Percentiles rank a stretch among this genome's conserved stretches.
These are phyloP conservation scores for Geranomyces variabilis DNA, from an alignment of 192 early-diverging fungal genomes.

Conservation along the genomic window DNA sequence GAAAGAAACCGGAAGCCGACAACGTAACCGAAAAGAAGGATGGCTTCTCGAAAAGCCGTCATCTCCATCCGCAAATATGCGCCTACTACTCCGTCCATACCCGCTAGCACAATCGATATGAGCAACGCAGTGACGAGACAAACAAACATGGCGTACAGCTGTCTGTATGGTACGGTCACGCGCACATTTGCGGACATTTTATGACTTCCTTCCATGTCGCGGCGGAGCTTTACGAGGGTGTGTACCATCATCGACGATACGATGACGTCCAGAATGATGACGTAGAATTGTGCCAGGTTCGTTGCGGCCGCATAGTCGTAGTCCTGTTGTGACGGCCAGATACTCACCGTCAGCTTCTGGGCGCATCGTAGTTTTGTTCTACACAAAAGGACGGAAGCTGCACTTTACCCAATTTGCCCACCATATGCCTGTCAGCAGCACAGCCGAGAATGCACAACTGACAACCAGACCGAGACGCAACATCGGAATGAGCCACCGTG, in stretches of 20 bases:
- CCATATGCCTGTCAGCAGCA: constrained; percentile 1
- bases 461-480: not conserved
- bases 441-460: not conserved
- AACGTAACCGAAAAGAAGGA: not conserved
- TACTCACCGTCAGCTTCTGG: too few relatives aligned
- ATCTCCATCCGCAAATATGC: not conserved
- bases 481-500: not conserved
- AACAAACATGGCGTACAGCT: not conserved
- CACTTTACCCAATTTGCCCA: not conserved
- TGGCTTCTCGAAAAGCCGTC: not conserved
- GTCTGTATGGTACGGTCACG: constrained; percentile 2
- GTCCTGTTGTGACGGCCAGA: constrained; percentile 1
- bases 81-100: not conserved
- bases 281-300: not conserved
- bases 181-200: not conserved
- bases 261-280: not conserved
- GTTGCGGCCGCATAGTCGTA: not conserved
- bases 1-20: not conserved
- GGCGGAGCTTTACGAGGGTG: not conserved
- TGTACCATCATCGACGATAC: not conserved
- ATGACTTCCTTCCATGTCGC: not conserved
- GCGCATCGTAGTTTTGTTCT: too few relatives aligned
- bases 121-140: not conserved
- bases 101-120: not conserved
- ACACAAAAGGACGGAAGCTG: not conserved